These are phyloP conservation scores for Aspergillus sp. DNA, from an alignment of 2,329 filamentous ascomycete genomes.

Conservation along the genomic window DNA sequence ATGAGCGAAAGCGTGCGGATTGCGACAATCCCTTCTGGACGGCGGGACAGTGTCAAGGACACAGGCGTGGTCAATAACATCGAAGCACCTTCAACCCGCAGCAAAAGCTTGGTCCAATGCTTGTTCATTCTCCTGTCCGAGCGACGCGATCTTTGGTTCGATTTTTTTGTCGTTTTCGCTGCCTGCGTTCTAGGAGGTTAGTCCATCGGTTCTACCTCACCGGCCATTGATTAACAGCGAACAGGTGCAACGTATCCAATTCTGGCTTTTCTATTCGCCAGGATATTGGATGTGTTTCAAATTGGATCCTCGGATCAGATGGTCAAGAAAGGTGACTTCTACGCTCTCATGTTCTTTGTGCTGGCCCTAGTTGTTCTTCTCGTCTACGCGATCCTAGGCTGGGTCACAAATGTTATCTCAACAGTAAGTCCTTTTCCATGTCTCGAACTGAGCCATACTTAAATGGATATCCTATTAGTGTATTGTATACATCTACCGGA, in stretches of 20 bases:
- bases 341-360: constrained; percentile 10
- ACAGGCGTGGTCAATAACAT: neutral
- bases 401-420: constrained; percentile 2
- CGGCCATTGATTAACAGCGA: neutral
- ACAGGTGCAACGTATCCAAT: neutral
- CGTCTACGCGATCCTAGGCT: constrained; percentile 1
- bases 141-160: neutral
- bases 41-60: neutral
- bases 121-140: neutral
- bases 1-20: neutral
- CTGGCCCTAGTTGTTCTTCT: constrained; percentile 1
- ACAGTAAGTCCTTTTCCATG: neutral
- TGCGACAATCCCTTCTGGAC: neutral
- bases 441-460: neutral
- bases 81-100: neutral
- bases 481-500: constrained; percentile 15
- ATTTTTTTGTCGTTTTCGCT: neutral
- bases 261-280: constrained; percentile 1
- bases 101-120: neutral
- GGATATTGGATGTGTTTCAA: constrained; percentile 1
- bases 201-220: neutral
- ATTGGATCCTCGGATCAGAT: neutral
- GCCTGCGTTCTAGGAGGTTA: constrained; percentile 1
- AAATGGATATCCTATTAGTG: neutral
- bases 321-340: constrained; percentile 5